Base-by-base conservation (phyloP, 371 early-diverging fungal genomes). In the Ordospora pajunii region DNA sequence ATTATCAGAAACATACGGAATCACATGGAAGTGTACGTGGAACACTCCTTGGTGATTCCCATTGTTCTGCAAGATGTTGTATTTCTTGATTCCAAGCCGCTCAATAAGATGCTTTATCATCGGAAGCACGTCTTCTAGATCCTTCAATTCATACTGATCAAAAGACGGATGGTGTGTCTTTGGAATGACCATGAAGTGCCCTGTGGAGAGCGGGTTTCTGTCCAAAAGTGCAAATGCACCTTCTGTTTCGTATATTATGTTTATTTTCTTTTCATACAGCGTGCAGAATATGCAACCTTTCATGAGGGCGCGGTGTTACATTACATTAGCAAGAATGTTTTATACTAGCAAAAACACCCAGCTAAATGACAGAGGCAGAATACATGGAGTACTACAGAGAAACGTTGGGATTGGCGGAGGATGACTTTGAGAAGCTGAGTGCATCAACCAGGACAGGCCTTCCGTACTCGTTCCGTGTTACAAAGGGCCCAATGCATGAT, bases 21-120 rank as follows among this genome's bases (percentile, higher is more conserved):
- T 78, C 0, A 85, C 23, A 53, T 85, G 86, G 48, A 84, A 81
- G 67, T 85, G 86, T 11, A 80, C 75, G 70, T 85, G 86, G n/a
- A 14, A 45, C 3, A 85, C 78, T 10, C 48, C 32, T 69, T 85
- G 86, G 10, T 73, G 52, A 66, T 83, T 68, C 14, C 63, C 74
- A 64, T 84, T 85, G 66, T 85, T 85, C 53, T 85, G 80, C 14
- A 85, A 44, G 25, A 85, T 65, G 48, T 85, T 84, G 49, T 84
- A 85, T 53, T 67, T 79, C 25, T 67, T 54, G 43, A 81, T 10
- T 0, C 70, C 74, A 32, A 78, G 43, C 67, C 51, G 68, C 14
- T 50, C 25, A 1, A 77, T 79, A 27, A 82, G 52, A 23, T 71
- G 67, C 22, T 78, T 77, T 37, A 75, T 73, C 0, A 58, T 22